Evolutionary conservation across 192 early-diverging fungal species (phyloP).

Genomic region (Allomyces macrogynus): DNA sequence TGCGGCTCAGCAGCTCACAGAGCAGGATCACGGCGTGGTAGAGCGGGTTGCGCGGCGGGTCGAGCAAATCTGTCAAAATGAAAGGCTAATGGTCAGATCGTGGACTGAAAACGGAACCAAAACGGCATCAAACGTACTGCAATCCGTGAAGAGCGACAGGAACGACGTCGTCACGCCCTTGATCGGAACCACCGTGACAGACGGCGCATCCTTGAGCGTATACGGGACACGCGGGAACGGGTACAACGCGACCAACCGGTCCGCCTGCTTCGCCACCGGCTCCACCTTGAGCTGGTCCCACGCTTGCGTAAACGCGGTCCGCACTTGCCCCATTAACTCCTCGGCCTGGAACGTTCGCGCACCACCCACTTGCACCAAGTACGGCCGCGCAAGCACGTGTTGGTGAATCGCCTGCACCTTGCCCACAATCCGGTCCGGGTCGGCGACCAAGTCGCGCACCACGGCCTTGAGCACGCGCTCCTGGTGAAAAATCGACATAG

Average conservation of each 20-base stretch:
- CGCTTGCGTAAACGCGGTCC: too few species aligned
- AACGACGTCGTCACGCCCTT: background rate
- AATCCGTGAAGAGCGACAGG: slow-evolving; percentile 3
- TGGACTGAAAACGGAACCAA: background rate
- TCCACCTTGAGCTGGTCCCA: too few species aligned
- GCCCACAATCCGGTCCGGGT: too few species aligned
- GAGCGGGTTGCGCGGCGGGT: background rate
- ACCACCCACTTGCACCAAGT: too few species aligned
- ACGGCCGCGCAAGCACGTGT: too few species aligned
- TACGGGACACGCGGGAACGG: background rate
- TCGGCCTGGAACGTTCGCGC: too few species aligned
- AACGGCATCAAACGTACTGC: background rate
- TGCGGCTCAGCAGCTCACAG: background rate
- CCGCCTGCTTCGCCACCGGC: too few species aligned
- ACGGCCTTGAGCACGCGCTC: background rate
- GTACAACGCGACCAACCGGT: background rate
- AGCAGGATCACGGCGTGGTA: background rate
- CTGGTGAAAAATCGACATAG: background rate
- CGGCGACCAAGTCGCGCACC: too few species aligned
- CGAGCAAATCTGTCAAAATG: background rate
- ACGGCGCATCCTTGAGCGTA: background rate
- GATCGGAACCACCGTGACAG: background rate
- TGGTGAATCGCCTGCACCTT: too few species aligned
- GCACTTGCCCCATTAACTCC: too few species aligned
- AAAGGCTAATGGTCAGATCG: background rate